A percentile compares a stretch with the other conserved stretches of the same genome.
phyloP scores from a whole-genome alignment of 2,329 filamentous ascomycete species.

The Nemania bipapillata region DNA sequence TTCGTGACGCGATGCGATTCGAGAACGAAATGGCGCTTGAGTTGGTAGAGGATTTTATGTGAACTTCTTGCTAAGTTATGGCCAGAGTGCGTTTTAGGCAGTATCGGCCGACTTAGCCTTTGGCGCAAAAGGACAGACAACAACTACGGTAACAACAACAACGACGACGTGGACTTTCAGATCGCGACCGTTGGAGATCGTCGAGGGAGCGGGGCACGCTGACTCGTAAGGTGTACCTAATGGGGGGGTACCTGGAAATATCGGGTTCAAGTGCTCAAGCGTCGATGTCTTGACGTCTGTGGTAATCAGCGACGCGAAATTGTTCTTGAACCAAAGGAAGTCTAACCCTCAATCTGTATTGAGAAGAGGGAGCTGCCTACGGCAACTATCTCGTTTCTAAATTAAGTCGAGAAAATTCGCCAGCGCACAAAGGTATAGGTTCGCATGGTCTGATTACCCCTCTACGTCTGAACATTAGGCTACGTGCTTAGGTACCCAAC shows the following conservation, averaged over 20 bases:
- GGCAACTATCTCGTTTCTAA: background rate
- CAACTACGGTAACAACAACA: conserved; percentile 20
- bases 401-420: background rate
- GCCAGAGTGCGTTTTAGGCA: conserved; percentile 28
- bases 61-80: conserved; percentile 10
- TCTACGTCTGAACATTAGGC: conserved; percentile 20
- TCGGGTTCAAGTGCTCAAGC: background rate
- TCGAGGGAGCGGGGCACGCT: conserved; percentile 27
- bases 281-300: background rate
- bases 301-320: background rate
- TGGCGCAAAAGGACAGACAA: conserved; percentile 32
- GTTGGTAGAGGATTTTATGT: background rate
- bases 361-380: background rate
- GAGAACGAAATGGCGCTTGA: conserved; percentile 11
- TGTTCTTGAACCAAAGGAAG: background rate
- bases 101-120: conserved; percentile 23
- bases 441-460: conserved; percentile 15
- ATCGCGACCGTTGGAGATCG: conserved; percentile 32
- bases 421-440: background rate
- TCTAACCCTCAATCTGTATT: background rate
- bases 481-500: background rate
- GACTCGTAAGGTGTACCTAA: conserved; percentile 18
- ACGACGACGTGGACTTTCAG: conserved; percentile 28
- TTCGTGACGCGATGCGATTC: conserved; percentile 13
- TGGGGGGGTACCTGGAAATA: background rate